These are phyloP conservation scores for Abrus pulchellus DNA, from an alignment of 306 rosid species.

Conservation along the genomic window DNA sequence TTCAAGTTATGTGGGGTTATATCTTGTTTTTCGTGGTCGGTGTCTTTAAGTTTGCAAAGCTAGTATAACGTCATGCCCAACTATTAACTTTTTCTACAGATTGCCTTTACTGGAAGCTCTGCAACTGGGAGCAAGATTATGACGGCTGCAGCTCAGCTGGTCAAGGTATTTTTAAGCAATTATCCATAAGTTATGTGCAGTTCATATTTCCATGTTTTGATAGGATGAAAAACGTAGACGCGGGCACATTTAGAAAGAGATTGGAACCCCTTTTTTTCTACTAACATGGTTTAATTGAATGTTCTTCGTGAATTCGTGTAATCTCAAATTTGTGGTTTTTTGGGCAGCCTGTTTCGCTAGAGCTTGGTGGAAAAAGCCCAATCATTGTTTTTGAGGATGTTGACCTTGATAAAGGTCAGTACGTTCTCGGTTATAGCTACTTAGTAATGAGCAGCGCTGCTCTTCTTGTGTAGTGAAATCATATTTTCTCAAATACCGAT, in stretches of 20 bases:
- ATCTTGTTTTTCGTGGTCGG: slow-evolving; percentile 1
- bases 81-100: slow-evolving; percentile 58
- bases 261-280: not conserved
- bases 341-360: slow-evolving; percentile 92
- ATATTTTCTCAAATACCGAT: slow-evolving; percentile 8
- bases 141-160: slow-evolving; percentile 86
- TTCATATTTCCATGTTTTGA: slow-evolving; percentile 27
- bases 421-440: slow-evolving; percentile 33
- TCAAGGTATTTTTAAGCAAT: slow-evolving; percentile 68
- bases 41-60: slow-evolving; percentile 38
- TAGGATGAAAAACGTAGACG: slow-evolving; percentile 8
- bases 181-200: slow-evolving; percentile 19
- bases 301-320: slow-evolving; percentile 31
- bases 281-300: slow-evolving; percentile 18
- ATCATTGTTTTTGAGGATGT: slow-evolving; percentile 92
- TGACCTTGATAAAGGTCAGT: slow-evolving; percentile 96
- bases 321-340: slow-evolving; percentile 46
- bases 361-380: slow-evolving; percentile 98
- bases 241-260: not conserved
- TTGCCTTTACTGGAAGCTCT: slow-evolving; percentile 97
- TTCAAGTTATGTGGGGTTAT: slow-evolving; percentile 25
- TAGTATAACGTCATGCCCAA: slow-evolving; percentile 21
- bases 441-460: slow-evolving; percentile 30
- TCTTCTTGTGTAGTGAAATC: slow-evolving; percentile 19
- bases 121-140: slow-evolving; percentile 91